These are phyloP conservation scores for Aaosphaeria pasadenensis DNA, from an alignment of 2,329 filamentous ascomycete genomes.

Conservation along the genomic window DNA sequence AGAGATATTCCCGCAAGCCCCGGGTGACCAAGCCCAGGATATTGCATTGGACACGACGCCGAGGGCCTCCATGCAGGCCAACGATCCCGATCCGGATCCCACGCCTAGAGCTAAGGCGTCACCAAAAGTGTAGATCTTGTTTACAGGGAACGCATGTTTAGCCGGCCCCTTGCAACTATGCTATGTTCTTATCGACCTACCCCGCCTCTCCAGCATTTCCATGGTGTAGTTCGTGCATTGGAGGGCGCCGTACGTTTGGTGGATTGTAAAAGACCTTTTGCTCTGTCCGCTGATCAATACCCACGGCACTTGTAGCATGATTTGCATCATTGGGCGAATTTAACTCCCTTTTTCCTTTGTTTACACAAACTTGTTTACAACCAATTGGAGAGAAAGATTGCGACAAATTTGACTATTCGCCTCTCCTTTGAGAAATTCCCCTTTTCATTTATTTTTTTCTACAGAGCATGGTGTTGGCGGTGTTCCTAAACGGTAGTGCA, in stretches of 20 bases:
- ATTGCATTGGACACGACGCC: conserved; percentile 43
- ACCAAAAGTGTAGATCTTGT: conserved; percentile 6
- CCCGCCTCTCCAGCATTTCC: too few species aligned
- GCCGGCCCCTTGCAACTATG: too few species aligned
- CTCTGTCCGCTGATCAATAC: too few species aligned
- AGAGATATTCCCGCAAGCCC: conserved; percentile 46
- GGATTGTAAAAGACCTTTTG: too few species aligned
- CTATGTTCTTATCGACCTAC: too few species aligned
- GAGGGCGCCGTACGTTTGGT: too few species aligned
- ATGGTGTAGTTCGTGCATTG: too few species aligned
- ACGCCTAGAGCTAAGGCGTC: conserved; percentile 36
- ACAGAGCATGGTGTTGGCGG: conserved; percentile 34
- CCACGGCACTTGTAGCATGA: too few species aligned
- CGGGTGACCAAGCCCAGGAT: conserved; percentile 40
- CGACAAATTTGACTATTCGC: too few species aligned
- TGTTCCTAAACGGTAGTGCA: conserved; percentile 33
- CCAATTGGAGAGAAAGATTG: too few species aligned
- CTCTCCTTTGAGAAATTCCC: background rate
- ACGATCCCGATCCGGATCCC: conserved; percentile 40
- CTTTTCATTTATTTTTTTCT: conserved; percentile 9
- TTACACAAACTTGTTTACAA: background rate
- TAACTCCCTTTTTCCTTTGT: background rate
- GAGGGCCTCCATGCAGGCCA: conserved; percentile 20
- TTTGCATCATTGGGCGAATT: background rate
- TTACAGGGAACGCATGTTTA: too few species aligned